These are phyloP conservation scores for Colletotrichum simmondsii DNA, from an alignment of 2,329 filamentous ascomycete species.

Conservation along the genomic window DNA sequence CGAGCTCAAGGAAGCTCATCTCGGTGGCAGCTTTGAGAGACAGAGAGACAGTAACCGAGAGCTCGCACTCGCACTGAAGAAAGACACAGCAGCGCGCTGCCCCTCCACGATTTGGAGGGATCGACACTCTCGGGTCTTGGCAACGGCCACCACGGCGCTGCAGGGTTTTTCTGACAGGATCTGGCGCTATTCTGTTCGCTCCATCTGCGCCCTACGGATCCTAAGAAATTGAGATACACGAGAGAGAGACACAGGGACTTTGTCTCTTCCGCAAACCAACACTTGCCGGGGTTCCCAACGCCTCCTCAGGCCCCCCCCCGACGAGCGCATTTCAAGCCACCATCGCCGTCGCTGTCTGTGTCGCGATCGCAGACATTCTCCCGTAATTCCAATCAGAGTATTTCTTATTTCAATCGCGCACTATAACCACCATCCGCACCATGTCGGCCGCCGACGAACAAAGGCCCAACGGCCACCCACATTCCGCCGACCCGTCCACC, in stretches of 20 bases:
- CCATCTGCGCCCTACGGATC: background rate
- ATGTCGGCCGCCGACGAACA: conserved; percentile 27
- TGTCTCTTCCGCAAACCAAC: background rate
- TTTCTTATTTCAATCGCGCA: background rate
- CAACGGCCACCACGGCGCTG: conserved; percentile 25
- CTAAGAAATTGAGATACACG: background rate
- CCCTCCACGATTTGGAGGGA: conserved; percentile 5
- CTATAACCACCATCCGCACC: background rate
- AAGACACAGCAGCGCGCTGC: background rate
- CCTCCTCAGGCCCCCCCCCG: background rate
- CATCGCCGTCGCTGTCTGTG: background rate
- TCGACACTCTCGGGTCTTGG: conserved; percentile 24
- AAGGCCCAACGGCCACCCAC: conserved; percentile 28
- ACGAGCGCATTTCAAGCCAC: background rate
- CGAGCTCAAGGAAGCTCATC: too few species aligned
- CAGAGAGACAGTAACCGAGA: background rate
- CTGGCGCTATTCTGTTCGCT: conserved; percentile 16
- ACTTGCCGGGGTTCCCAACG: background rate
- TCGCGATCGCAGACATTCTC: background rate
- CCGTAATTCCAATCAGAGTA: background rate
- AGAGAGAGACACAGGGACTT: background rate
- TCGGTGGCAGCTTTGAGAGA: too few species aligned
- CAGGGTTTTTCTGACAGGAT: conserved; percentile 21
- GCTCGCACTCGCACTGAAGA: background rate
- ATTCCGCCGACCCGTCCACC: background rate